Conservation (phyloP, 148 eudicot genomes). For the Spergularia bocconei region DNA sequence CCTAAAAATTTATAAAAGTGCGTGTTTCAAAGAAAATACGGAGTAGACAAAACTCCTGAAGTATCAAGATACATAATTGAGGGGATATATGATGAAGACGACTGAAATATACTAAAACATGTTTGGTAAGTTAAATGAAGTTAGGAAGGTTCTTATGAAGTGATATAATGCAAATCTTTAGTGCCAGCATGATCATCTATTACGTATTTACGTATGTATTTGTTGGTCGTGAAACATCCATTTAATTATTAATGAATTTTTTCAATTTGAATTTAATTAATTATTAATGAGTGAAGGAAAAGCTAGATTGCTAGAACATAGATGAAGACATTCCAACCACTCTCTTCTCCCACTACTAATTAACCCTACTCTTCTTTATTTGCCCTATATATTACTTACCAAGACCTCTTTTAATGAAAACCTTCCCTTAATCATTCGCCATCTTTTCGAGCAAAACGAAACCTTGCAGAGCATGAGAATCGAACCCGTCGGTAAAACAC, state of each 20-base stretch:
- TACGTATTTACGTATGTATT: constrained; percentile 24
- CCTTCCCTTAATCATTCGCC: background rate
- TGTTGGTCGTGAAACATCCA: constrained; percentile 22
- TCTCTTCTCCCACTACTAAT: constrained; percentile 11
- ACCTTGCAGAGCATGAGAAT: too few species aligned
- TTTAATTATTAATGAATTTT: constrained; percentile 11
- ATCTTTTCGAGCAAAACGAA: background rate
- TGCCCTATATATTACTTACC: background rate
- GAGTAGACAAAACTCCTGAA: too few species aligned
- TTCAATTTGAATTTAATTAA: background rate
- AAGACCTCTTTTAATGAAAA: too few species aligned
- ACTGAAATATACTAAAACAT: too few species aligned
- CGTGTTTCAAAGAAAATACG: too few species aligned
- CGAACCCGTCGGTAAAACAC: too few species aligned
- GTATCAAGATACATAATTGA: too few species aligned
- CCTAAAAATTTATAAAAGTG: too few species aligned
- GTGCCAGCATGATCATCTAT: constrained; percentile 35
- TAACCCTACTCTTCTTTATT: constrained; percentile 5
- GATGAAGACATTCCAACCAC: constrained; percentile 30
- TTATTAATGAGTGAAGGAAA: background rate
- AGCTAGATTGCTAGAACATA: background rate
- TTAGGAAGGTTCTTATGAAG: too few species aligned
- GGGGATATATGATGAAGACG: too few species aligned
- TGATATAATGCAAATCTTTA: constrained; percentile 21
- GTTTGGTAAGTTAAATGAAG: too few species aligned